A percentile compares a stretch with the other conserved stretches of the same genome.
These are phyloP conservation scores for Nicotiana knightiana DNA, from an alignment of 257 asterid species.

Conservation along the genomic window DNA sequence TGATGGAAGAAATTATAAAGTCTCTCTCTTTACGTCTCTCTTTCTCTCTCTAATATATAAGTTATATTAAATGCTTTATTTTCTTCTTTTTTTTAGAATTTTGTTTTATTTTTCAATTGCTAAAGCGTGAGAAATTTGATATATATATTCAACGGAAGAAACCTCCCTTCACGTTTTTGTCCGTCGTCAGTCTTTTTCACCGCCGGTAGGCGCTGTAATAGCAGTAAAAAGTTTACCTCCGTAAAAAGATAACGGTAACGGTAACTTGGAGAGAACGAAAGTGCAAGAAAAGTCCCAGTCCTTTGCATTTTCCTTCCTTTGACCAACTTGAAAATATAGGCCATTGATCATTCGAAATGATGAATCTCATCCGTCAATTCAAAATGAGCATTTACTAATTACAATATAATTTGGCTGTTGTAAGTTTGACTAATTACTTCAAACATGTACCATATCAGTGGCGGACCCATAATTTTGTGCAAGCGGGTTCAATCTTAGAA, in stretches of 20 bases:
- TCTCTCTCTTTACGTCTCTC: conserved; percentile 45
- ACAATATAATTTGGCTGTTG: too few species aligned
- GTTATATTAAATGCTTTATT: neutral
- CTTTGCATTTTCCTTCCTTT: neutral
- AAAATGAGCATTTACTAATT: neutral
- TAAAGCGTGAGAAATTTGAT: neutral
- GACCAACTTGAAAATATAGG: neutral
- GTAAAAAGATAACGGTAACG: conserved; percentile 1
- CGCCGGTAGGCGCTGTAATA: neutral
- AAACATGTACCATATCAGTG: too few species aligned
- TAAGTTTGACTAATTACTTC: too few species aligned
- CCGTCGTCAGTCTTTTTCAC: neutral
- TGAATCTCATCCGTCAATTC: neutral
- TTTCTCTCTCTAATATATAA: neutral
- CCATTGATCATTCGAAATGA: neutral
- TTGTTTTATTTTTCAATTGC: neutral
- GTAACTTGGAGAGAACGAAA: conserved; percentile 5
- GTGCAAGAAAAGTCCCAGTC: neutral
- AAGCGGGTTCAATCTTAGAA: too few species aligned
- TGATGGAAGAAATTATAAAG: conserved; percentile 23
- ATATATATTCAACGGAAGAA: neutral
- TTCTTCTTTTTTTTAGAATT: neutral
- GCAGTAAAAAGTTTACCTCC: neutral
- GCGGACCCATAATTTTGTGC: too few species aligned
- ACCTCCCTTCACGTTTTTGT: conserved; percentile 11